Conservation (phyloP, 2,329 filamentous ascomycete species). For the Alternaria angustiovoidea region DNA sequence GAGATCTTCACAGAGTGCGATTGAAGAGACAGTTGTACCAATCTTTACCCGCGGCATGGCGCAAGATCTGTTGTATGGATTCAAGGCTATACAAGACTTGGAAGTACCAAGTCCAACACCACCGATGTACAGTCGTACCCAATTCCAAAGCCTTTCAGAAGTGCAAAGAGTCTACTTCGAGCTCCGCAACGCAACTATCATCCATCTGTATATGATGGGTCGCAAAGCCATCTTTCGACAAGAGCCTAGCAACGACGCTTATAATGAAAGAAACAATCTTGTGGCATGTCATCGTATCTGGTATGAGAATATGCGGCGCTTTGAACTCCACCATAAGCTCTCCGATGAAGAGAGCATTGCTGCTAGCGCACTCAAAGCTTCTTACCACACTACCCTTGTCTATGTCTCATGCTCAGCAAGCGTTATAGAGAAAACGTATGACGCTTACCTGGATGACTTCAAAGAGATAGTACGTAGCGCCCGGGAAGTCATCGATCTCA, state of each 20-base stretch:
- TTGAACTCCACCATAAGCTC: conserved; percentile 5
- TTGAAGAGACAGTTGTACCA: conserved; percentile 28
- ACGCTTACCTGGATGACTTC: conserved; percentile 28
- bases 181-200: conserved; percentile 30
- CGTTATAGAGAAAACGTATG: conserved; percentile 18
- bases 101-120: conserved; percentile 7
- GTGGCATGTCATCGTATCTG: conserved; percentile 29
- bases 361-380: conserved; percentile 25
- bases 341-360: conserved; percentile 22
- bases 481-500: conserved; percentile 27
- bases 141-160: conserved; percentile 22
- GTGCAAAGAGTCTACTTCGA: conserved; percentile 28
- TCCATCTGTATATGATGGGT: conserved; percentile 18
- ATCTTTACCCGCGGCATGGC: conserved; percentile 33
- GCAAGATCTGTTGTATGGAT: conserved; percentile 28
- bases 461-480: conserved; percentile 27
- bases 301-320: conserved; percentile 13
- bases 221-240: background rate
- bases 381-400: conserved; percentile 19
- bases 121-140: background rate
- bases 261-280: conserved; percentile 16
- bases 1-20: conserved; percentile 1
- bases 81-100: conserved; percentile 12
- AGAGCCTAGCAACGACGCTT: conserved; percentile 1
- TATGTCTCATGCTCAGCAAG: conserved; percentile 21